These are phyloP conservation scores for Venturia nashicola DNA, from an alignment of 2,329 filamentous ascomycete species.

Conservation along the genomic window DNA sequence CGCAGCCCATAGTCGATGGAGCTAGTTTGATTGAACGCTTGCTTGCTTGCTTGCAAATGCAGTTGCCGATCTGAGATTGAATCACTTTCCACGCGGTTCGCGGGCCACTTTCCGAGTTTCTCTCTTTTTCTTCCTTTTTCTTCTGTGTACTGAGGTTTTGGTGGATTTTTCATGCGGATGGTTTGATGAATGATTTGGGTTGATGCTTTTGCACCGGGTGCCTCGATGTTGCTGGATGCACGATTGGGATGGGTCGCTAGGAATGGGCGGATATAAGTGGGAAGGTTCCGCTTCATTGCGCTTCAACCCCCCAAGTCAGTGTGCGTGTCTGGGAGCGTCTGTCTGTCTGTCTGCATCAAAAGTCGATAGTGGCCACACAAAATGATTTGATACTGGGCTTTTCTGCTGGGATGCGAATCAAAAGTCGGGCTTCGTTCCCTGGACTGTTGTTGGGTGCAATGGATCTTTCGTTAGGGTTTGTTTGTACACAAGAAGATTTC, in stretches of 20 bases:
- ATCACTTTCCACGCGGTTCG: neutral
- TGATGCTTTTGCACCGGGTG: neutral
- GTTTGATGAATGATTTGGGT: neutral
- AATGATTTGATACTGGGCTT: neutral
- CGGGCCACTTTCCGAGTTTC: neutral
- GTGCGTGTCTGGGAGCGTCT: neutral
- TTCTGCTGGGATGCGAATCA: neutral
- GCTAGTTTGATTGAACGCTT: neutral
- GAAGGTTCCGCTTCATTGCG: neutral
- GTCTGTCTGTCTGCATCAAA: neutral
- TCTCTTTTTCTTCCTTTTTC: neutral
- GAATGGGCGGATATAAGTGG: neutral
- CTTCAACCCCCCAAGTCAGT: neutral
- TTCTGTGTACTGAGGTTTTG: neutral
- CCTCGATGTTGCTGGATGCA: neutral
- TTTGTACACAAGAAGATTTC: neutral
- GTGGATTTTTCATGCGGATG: neutral
- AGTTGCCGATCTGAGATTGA: neutral
- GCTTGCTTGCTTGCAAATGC: neutral
- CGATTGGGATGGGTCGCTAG: neutral
- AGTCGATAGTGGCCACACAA: neutral
- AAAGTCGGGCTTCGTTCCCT: neutral
- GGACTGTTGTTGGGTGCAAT: neutral
- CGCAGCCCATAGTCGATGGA: neutral
- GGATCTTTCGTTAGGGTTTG: neutral